Base-by-base conservation (phyloP, 495 filamentous ascomycete species). In the Aspergillus bertholletiae region DNA sequence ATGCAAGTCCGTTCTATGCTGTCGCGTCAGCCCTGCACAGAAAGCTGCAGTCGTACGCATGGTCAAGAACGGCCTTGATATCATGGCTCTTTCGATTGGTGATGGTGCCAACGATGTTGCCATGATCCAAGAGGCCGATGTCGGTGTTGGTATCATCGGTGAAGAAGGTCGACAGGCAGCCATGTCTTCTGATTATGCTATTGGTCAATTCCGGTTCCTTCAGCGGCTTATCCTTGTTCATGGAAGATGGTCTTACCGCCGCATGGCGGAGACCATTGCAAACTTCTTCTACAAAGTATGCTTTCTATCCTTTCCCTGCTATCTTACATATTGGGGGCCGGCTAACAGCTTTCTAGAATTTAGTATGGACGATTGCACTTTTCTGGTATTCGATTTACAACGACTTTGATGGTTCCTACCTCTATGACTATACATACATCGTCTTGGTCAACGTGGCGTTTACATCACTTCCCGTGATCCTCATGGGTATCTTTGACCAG, bases 101-200 rank as follows among this genome's bases (percentile, higher is more conserved):
- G 95, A 99, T 72, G 95, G 94, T 66, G 95, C 95, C 55, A 99
- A 97, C 72, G 95, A 99, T 72, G 95, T 97, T 56, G 95, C 95
- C 34, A 99, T 99, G 95, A 99, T 99, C 66, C 95, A 99, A 72
- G 92, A 97, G 71, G 95, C 95, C 5, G 92, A 99, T 72, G 90
- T 97, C 18, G 95, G 95, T 69, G 93, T 99, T 51, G 95, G 95
- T 69, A 97, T 99, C 70, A 93, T 95, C 56, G 95, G 95, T 71
- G 90, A 92, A 58, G 95, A 99, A 80, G 95, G 95, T 51, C 81
- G 95, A 66, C 92, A 96, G 69, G 95, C 95, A 35, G 95, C 92
- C 65, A 99, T 99, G 95, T 97, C 90, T 37, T 93, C 95, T 9
- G 95, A 99, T 71, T 99, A 96, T 71, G 94, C 94, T 34, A 96